Conservation (phyloP, 345 rosid species). For the Brassica cretica region DNA sequence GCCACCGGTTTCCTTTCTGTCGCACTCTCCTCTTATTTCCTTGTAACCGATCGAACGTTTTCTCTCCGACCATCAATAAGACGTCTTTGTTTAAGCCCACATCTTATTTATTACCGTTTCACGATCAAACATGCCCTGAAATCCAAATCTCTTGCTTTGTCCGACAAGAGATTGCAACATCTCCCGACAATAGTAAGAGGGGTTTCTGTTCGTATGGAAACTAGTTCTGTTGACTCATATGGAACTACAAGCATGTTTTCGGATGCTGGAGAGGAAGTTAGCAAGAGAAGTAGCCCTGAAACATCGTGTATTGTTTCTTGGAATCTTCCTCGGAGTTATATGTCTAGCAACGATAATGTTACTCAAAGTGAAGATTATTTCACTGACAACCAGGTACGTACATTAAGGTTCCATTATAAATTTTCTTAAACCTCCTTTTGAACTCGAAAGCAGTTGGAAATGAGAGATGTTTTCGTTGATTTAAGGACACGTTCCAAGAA, state of each 20-base stretch:
- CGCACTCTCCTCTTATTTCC: too few relatives aligned
- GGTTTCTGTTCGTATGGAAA: conserved; percentile 24
- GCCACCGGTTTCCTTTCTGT: too few relatives aligned
- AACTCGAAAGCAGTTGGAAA: neutral
- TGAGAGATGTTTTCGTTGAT: neutral
- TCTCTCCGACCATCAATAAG: too few relatives aligned
- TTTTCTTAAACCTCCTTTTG: neutral
- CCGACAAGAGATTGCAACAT: conserved; percentile 26
- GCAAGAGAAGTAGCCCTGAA: conserved; percentile 30
- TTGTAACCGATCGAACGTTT: too few relatives aligned
- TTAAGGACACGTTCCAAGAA: conserved; percentile 42
- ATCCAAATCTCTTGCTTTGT: conserved; percentile 11
- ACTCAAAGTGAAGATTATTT: conserved; percentile 43
- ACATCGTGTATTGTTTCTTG: conserved; percentile 6
- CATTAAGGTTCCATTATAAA: neutral
- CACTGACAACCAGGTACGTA: conserved; percentile 60
- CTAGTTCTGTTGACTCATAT: conserved; percentile 25
- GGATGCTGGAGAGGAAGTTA: conserved; percentile 17
- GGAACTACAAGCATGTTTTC: conserved; percentile 20
- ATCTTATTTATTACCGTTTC: too few relatives aligned
- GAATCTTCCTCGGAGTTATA: conserved; percentile 33
- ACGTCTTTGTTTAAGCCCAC: too few relatives aligned
- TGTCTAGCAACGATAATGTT: conserved; percentile 23
- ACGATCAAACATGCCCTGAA: neutral
- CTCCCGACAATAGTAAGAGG: conserved; percentile 25